Percentiles rank a stretch among this genome's conserved stretches.
Conservation (phyloP, 164 flowering plant genomes). For the Santalum album region DNA sequence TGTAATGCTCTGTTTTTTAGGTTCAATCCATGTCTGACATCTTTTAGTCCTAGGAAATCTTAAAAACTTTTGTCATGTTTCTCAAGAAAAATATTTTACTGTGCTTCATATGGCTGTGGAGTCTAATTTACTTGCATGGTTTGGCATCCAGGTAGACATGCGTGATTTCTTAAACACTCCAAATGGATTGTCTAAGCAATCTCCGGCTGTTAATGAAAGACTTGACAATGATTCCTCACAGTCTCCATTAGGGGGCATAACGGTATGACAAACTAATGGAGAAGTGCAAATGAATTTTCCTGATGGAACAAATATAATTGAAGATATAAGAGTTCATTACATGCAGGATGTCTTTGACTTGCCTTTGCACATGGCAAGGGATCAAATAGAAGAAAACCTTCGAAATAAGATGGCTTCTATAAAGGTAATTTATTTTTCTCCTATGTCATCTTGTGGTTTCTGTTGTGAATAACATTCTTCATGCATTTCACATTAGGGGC, state of each 20-base stretch:
- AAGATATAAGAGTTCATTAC: neutral
- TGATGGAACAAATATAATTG: neutral
- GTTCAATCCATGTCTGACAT: no score
- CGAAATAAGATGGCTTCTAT: conserved; percentile 88
- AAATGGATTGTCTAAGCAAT: conserved; percentile 64
- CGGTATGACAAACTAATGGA: conserved; percentile 42
- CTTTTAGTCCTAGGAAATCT: neutral
- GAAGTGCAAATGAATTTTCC: conserved; percentile 4
- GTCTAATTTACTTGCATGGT: conserved; percentile 2
- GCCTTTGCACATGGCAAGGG: conserved; percentile 93
- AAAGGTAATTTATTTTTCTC: conserved; percentile 41
- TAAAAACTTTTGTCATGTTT: neutral
- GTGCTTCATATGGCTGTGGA: conserved; percentile 1
- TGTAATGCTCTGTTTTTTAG: no score
- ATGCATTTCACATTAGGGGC: conserved; percentile 39
- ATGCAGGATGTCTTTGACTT: conserved; percentile 94
- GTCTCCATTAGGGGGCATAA: conserved; percentile 86
- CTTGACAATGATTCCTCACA: conserved; percentile 54
- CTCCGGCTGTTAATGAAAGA: conserved; percentile 41
- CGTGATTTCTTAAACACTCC: conserved; percentile 94
- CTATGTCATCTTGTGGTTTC: neutral
- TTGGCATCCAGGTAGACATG: conserved; percentile 64
- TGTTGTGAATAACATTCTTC: neutral
- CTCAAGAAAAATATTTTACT: no score
- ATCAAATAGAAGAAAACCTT: conserved; percentile 93